Percentiles rank a stretch among this genome's conserved stretches.
Evolutionary conservation across 805 yeast species (phyloP).

Genomic region (Yarrowia sp.): DNA sequence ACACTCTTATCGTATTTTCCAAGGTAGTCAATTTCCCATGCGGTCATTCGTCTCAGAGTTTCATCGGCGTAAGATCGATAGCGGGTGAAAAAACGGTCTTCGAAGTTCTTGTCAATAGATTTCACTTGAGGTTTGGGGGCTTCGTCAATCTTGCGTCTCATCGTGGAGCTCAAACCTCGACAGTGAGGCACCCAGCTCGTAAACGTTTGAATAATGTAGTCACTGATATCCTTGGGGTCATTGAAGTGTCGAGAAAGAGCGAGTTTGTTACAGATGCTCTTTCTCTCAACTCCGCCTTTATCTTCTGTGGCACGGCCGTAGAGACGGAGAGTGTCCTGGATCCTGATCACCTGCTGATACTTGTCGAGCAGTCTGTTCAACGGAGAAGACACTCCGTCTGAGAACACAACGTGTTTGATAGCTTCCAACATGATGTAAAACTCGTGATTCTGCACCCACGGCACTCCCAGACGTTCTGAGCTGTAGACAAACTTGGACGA

Average conservation of each 20-base stretch:
- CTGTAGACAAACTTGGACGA: slow-evolving; percentile 9
- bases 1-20: slow-evolving; percentile 53
- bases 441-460: slow-evolving; percentile 31
- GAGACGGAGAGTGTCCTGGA: slow-evolving; percentile 23
- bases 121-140: slow-evolving; percentile 9
- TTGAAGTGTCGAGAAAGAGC: slow-evolving; percentile 10
- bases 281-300: neutral
- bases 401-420: slow-evolving; percentile 25
- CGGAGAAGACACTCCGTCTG: slow-evolving; percentile 33
- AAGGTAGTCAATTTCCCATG: slow-evolving; percentile 4
- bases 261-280: slow-evolving; percentile 16
- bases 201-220: slow-evolving; percentile 24
- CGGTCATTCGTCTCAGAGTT: neutral
- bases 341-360: slow-evolving; percentile 25
- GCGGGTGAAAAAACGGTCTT: slow-evolving; percentile 6
- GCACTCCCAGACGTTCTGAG: slow-evolving; percentile 1
- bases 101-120: neutral
- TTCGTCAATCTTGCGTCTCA: slow-evolving; percentile 22
- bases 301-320: neutral
- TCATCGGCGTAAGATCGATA: slow-evolving; percentile 9
- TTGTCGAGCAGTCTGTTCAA: slow-evolving; percentile 22
- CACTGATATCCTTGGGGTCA: slow-evolving; percentile 25
- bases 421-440: slow-evolving; percentile 33
- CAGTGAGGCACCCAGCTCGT: slow-evolving; percentile 21
- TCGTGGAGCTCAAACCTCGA: slow-evolving; percentile 24